Base-by-base conservation (phyloP, 768 basidiomycete genomes). In the Heimioporus sp. region DNA sequence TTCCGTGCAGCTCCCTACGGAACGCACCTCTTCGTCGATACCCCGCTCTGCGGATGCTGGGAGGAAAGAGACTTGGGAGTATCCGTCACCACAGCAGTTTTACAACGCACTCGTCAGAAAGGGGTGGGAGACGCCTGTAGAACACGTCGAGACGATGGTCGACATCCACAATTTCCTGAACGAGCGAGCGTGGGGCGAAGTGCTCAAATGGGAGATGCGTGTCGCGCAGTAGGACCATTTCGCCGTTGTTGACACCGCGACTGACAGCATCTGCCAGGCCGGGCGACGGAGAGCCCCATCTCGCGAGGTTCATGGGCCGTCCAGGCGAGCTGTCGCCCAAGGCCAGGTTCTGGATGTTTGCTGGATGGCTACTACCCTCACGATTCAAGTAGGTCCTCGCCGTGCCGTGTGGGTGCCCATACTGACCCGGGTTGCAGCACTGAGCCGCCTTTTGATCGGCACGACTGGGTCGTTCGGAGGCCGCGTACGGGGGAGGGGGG, bases 111-210 rank as follows among this genome's bases (percentile, higher is more conserved):
- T 99, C 13, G 92, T 92, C 10, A 76, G 93, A 55, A 99, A 99
- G 66, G 97, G 97, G 3, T 93, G 90, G 90, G 94, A 96, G 70
- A 96, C 97, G 2, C 93, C 94, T 0, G 94, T 95, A 69, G 92
- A 98, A 61, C 88, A 93, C 69, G 81, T 98, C 41, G 95, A 94
- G 67, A 92, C 86, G 21, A 97, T 99, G 91, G 97, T 99, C 40
- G 86, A 93, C 54, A 98, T 98, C 34, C 97, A 99, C 67, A 99
- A 99, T 68, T 98, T 95, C 60, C 68, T 99, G 69, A 98, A 99
- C 63, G 97, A 99, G 73, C 79, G 86, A 66, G 97, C 97, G 16
- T 99, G 97, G 97, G 73, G 82, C 47, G 93, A 98, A 70, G 96
- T 99, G 4, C 68, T 91, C 54, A 87, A 82, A 67, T 98, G 97